Evolutionary conservation across 257 asterid genomes (phyloP), one percentile per base, ranked within the genome.

Genomic region (Cynanchum wilfordii): DNA sequence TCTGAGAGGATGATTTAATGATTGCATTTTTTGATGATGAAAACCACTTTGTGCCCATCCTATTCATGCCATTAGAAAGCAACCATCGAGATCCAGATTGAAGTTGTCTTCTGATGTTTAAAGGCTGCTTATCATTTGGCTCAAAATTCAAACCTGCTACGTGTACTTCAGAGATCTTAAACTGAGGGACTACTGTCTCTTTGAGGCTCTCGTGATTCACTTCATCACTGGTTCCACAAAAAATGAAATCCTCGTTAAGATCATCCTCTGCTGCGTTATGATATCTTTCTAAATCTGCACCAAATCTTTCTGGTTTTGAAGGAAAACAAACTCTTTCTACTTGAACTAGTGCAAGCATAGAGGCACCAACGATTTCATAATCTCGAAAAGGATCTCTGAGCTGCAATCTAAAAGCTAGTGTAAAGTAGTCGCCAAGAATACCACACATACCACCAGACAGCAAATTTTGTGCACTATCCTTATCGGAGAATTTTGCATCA

Each of bases 341-440:
- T 72, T 82, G 82, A 77, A 80, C 49, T 75, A 90, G 84, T 76
- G 86, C 91, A 68, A 92, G 92, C 94, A 92, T 87, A 2, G 89
- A 67, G 72, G 77, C 60, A 12, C 96, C 96, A 71, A 92, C 96
- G 81, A 52, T 85, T 79, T 90, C 94, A 60, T 79, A 82, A 76
- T 88, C 80, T 54, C 92, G 91, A 57, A 84, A 72, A 57, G 98
- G 98, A 72, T 90, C 90, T 85, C 96, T 85, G 68, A 92, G 96
- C 84, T 87, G 96, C 84, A 90, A 85, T 70, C 87, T 87, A 36
- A 92, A 77, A 77, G 85, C 86, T 80, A 90, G 79, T 3, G 70
- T 83, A 76, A 91, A 82, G 77, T 76, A 67, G 68, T 82, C 77
- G 77, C 71, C 63, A 52, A 66, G 79, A 76, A 74, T 70, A 66